These are phyloP conservation scores for Antarctomyces pellizariae DNA, from an alignment of 495 filamentous ascomycete genomes.

Conservation along the genomic window DNA sequence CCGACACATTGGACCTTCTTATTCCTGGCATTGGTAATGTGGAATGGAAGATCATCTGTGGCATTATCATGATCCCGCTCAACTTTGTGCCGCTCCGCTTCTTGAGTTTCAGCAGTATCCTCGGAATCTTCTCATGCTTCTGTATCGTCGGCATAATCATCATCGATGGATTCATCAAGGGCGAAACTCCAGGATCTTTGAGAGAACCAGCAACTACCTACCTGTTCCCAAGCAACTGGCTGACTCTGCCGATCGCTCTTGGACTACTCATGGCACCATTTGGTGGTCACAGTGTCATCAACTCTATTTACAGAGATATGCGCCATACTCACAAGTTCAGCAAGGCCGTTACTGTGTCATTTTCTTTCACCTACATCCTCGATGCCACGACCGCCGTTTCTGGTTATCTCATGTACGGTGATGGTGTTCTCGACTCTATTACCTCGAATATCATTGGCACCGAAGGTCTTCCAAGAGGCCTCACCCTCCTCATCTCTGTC, in stretches of 20 bases:
- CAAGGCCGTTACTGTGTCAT: slow-evolving; percentile 55
- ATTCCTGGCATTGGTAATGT: slow-evolving; percentile 47
- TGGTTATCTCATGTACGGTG: slow-evolving; percentile 86
- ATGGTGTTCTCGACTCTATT: slow-evolving; percentile 62
- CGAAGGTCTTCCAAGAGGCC: slow-evolving; percentile 44
- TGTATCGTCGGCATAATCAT: slow-evolving; percentile 63
- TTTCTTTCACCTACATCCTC: slow-evolving; percentile 67
- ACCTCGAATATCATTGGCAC: slow-evolving; percentile 66
- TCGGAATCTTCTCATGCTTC: slow-evolving; percentile 74
- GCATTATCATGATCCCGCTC: slow-evolving; percentile 56
- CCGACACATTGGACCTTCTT: slow-evolving; percentile 63
- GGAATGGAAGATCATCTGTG: slow-evolving; percentile 75
- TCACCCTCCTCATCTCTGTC: slow-evolving; percentile 55
- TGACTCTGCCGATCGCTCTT: slow-evolving; percentile 72
- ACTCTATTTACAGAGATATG: slow-evolving; percentile 97
- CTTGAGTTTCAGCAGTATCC: slow-evolving; percentile 70
- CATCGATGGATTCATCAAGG: slow-evolving; percentile 68
- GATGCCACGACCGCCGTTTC: slow-evolving; percentile 61
- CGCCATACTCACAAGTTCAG: slow-evolving; percentile 73
- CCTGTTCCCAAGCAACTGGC: slow-evolving; percentile 67
- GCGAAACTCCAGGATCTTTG: slow-evolving; percentile 58
- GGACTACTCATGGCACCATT: slow-evolving; percentile 94
- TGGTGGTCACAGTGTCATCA: slow-evolving; percentile 90
- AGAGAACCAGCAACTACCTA: slow-evolving; percentile 58
- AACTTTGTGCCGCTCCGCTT: slow-evolving; percentile 68